Conservation (phyloP, 371 early-diverging fungal species). For the Lichtheimia corymbifera region DNA sequence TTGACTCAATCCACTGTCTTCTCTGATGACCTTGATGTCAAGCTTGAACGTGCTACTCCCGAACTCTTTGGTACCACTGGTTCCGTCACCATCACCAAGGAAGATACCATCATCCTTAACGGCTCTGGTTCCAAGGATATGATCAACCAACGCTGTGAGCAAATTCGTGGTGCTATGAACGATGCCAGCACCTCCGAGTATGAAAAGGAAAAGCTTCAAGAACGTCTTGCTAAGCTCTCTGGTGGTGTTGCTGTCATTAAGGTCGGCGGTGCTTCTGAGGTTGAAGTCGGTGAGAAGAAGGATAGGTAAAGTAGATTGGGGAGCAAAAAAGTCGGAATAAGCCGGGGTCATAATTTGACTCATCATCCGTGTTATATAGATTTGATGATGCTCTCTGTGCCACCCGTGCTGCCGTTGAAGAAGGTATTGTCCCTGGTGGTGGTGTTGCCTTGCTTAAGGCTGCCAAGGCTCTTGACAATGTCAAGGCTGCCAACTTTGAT, state of each 20-base stretch:
- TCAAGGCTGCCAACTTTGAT: constrained; percentile 95
- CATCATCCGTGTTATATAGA: constrained; percentile 5
- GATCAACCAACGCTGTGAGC: constrained; percentile 92
- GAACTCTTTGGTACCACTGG: constrained; percentile 90
- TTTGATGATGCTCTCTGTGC: constrained; percentile 98
- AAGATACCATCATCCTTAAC: constrained; percentile 96
- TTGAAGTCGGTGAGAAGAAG: constrained; percentile 99
- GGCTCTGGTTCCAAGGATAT: constrained; percentile 88
- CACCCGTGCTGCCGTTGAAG: constrained; percentile 98
- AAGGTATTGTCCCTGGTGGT: constrained; percentile 98
- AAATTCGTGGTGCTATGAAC: constrained; percentile 89
- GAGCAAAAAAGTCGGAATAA: not conserved
- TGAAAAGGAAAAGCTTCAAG: constrained; percentile 98
- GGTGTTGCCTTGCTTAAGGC: constrained; percentile 96
- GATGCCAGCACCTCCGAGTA: constrained; percentile 87
- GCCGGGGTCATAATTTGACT: constrained; percentile 1
- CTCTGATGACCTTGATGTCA: constrained; percentile 92
- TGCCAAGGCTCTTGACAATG: constrained; percentile 68
- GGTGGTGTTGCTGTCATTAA: constrained; percentile 98
- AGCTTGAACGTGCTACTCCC: constrained; percentile 92
- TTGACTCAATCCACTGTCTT: constrained; percentile 95
- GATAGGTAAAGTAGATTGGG: constrained; percentile 63
- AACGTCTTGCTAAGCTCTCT: constrained; percentile 96
- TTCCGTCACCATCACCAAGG: constrained; percentile 93
- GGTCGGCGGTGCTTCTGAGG: constrained; percentile 96